Evolutionary conservation across 257 asterid genomes (phyloP).

Genomic region (Jacaranda copaia): DNA sequence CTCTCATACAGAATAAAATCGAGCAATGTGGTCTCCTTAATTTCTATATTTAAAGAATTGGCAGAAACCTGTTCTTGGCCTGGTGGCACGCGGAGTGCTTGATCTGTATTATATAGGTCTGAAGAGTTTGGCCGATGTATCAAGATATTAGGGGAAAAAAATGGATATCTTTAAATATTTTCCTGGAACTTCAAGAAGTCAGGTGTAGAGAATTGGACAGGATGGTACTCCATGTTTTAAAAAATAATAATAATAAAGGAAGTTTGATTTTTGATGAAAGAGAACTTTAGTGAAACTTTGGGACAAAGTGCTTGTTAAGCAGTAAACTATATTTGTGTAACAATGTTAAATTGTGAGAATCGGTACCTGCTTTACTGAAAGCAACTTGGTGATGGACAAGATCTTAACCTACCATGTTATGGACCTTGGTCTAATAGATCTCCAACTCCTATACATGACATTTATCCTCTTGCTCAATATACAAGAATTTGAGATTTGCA

Average conservation of each 20-base stretch:
- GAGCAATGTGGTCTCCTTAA: neutral
- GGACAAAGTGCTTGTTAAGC: conserved; percentile 14
- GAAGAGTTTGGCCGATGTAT: conserved; percentile 24
- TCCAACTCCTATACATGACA: neutral
- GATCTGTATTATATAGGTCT: conserved; percentile 22
- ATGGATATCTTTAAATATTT: neutral
- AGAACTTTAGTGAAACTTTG: conserved; percentile 24
- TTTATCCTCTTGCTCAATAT: conserved; percentile 1
- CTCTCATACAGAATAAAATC: neutral
- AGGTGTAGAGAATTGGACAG: neutral
- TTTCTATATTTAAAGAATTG: conserved; percentile 27
- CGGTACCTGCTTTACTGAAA: conserved; percentile 9
- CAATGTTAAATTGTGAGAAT: conserved; percentile 27
- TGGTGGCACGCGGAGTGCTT: conserved; percentile 23
- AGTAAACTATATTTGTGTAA: neutral
- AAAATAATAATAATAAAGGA: neutral
- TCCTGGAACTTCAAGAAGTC: neutral
- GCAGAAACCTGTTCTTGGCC: conserved; percentile 20
- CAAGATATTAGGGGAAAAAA: neutral
- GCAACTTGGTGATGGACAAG: neutral
- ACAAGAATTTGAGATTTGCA: conserved; percentile 11
- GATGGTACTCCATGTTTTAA: neutral
- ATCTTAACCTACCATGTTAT: conserved; percentile 3
- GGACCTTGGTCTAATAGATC: conserved; percentile 9
- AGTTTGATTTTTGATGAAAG: conserved; percentile 16